Evolutionary conservation across 345 rosid genomes (phyloP), one percentile per base, ranked within the genome.

Genomic region (Laguncularia racemosa): DNA sequence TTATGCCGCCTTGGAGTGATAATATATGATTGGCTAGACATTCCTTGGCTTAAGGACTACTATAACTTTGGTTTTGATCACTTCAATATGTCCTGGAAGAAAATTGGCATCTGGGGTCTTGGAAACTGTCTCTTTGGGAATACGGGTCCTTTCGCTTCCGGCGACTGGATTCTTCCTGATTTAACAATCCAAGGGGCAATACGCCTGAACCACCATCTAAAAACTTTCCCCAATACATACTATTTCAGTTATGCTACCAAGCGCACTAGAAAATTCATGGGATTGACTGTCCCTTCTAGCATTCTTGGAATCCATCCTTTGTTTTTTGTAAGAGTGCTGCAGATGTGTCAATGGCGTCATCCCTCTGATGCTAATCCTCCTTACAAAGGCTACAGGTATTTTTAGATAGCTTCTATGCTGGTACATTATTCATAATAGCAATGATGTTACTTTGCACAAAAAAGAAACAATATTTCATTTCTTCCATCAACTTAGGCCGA

Each of bases 11-110:
- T 95, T 23, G 97, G 99, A 52, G 90, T 80, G 45, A 74, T 88
- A 68, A 67, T 90, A 44, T 95, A 90, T 23, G 99, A 95, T 46
- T 95, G 99, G 99, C 61, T 95, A 14, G 97, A 90, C 70, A 90
- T 95, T 50, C 65, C 84, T 2, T 88, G 85, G 92, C 77, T 95
- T 14, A 95, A 90, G 69, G 59, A 71, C 46, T 95, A 87, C 62
- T 95, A 95, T 80, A 85, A 82, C 60, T 95, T 95, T 17, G 99
- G 99, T 44, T 95, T 95, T 40, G 97, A 90, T 60, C 99, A 95
- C 67, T 95, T 79, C 59, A 80, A 82, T 77, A 70, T 88, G 77
- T 78, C 96, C 0, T 69, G 99, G 85, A 90, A 58, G 79, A 84
- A 85, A 70, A 49, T 63, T 16, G 91, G 99, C 50, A 21, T 90